phyloP scores from a whole-genome alignment of 2,329 filamentous ascomycete genomes.

The Harringtonia lauricola region DNA sequence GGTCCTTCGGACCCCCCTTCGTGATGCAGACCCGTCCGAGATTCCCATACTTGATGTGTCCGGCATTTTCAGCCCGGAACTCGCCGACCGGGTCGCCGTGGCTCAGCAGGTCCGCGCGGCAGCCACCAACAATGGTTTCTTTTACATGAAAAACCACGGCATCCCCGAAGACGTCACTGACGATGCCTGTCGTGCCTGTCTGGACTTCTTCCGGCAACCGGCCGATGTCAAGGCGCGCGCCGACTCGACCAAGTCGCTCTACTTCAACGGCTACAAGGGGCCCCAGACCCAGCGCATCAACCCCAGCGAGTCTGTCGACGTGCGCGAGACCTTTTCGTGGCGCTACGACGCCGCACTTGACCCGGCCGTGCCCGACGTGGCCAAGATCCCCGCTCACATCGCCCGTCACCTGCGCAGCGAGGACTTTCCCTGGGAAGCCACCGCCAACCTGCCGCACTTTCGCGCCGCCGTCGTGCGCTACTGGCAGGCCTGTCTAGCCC shows the following conservation, averaged over 20 bases:
- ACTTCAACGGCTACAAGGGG: slow-evolving; percentile 48
- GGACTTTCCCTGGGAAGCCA: slow-evolving; percentile 41
- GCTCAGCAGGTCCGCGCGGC: slow-evolving; percentile 20
- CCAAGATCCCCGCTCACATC: slow-evolving; percentile 30
- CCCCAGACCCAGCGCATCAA: slow-evolving; percentile 41
- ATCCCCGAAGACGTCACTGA: slow-evolving; percentile 22
- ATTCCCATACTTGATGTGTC: slow-evolving; percentile 9
- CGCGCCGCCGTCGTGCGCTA: slow-evolving; percentile 33
- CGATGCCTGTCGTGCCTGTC: slow-evolving; percentile 30
- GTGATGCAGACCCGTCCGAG: slow-evolving; percentile 7
- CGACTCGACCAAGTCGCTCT: slow-evolving; percentile 35
- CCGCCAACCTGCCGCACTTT: slow-evolving; percentile 35
- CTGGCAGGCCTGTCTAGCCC: slow-evolving; percentile 33
- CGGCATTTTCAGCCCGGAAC: slow-evolving; percentile 2
- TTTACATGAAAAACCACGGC: slow-evolving; percentile 42
- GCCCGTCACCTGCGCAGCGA: slow-evolving; percentile 31
- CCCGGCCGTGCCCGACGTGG: slow-evolving; percentile 28
- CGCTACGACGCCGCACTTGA: slow-evolving; percentile 42
- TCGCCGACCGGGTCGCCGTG: background rate
- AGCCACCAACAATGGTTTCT: slow-evolving; percentile 40
- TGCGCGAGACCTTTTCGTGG: slow-evolving; percentile 39
- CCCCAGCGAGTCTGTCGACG: slow-evolving; percentile 35
- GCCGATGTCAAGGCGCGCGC: slow-evolving; percentile 27
- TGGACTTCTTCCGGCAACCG: slow-evolving; percentile 26
- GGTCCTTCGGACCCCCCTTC: slow-evolving; percentile 17